phyloP scores from a whole-genome alignment of 208 protist genomes.

The Wallacemonas rigidus region DNA sequence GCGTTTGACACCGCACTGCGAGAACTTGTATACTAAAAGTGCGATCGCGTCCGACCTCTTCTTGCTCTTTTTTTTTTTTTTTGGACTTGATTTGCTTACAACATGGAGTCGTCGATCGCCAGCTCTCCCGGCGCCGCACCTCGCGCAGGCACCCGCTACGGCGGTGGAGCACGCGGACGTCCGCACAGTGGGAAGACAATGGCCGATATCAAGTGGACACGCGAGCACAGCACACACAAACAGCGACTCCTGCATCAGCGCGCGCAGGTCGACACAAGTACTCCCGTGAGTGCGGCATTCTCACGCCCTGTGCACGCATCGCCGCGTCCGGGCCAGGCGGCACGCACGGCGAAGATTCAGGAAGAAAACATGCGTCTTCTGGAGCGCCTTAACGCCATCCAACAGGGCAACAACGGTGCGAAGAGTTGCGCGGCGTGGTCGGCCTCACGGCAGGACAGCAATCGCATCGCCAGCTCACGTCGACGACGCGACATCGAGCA shows the following conservation, averaged over 20 bases:
- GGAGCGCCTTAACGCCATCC: slow-evolving; percentile 55
- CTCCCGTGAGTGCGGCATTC: slow-evolving; percentile 33
- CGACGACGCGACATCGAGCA: slow-evolving; percentile 38
- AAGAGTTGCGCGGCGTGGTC: neutral
- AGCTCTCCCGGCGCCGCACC: neutral
- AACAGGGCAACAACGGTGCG: slow-evolving; percentile 39
- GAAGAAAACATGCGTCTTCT: slow-evolving; percentile 56
- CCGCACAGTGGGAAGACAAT: neutral
- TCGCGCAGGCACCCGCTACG: neutral
- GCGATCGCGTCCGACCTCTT: neutral
- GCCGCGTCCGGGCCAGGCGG: slow-evolving; percentile 15
- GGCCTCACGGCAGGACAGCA: slow-evolving; percentile 36
- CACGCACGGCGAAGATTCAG: slow-evolving; percentile 38
- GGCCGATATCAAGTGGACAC: neutral
- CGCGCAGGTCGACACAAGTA: slow-evolving; percentile 45
- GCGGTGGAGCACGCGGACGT: neutral
- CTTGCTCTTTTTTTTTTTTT: slow-evolving; percentile 21
- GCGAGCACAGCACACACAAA: slow-evolving; percentile 48
- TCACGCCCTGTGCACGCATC: slow-evolving; percentile 11
- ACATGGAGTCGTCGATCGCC: neutral
- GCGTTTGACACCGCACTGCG: too few species aligned
- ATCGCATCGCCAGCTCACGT: slow-evolving; percentile 41
- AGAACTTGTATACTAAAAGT: too few species aligned
- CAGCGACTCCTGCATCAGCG: slow-evolving; percentile 39
- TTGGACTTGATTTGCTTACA: slow-evolving; percentile 7